These are phyloP conservation scores for Tricholoma flavovirens DNA, from an alignment of 768 basidiomycete species.

Conservation along the genomic window DNA sequence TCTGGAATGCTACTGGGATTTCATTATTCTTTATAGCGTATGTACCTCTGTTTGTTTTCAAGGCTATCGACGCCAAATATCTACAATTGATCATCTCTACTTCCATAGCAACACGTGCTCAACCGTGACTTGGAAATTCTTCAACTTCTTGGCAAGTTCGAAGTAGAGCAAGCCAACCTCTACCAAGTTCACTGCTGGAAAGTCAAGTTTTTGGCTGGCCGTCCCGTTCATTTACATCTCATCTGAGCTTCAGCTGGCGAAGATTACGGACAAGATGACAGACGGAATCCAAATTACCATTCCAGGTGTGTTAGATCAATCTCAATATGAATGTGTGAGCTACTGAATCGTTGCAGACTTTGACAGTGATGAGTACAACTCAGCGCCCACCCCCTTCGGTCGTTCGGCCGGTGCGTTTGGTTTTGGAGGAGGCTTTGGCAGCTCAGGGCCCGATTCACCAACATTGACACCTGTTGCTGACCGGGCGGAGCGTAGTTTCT, in stretches of 20 bases:
- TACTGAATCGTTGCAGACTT: constrained; percentile 47
- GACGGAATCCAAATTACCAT: constrained; percentile 61
- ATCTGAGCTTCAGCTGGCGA: neutral
- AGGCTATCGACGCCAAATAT: neutral
- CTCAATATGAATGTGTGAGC: constrained; percentile 3
- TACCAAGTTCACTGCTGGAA: constrained; percentile 9
- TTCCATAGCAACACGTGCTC: constrained; percentile 10
- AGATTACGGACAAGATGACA: constrained; percentile 24
- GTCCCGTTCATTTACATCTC: constrained; percentile 4
- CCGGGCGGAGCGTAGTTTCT: constrained; percentile 54
- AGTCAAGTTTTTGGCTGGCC: constrained; percentile 16
- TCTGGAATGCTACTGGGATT: no score
- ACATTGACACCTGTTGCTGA: constrained; percentile 51
- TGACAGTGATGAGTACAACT: constrained; percentile 65
- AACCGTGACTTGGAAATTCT: neutral
- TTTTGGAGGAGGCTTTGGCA: constrained; percentile 37
- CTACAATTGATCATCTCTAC: neutral
- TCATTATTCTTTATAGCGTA: neutral
- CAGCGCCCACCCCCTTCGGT: constrained; percentile 66
- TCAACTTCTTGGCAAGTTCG: neutral
- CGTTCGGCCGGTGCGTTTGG: constrained; percentile 43
- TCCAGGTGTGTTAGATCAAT: constrained; percentile 38
- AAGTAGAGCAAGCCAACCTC: neutral
- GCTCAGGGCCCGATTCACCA: constrained; percentile 63
- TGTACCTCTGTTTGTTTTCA: neutral